These are phyloP conservation scores for Leccinum ochraceum DNA, from an alignment of 768 basidiomycete species.

Conservation along the genomic window DNA sequence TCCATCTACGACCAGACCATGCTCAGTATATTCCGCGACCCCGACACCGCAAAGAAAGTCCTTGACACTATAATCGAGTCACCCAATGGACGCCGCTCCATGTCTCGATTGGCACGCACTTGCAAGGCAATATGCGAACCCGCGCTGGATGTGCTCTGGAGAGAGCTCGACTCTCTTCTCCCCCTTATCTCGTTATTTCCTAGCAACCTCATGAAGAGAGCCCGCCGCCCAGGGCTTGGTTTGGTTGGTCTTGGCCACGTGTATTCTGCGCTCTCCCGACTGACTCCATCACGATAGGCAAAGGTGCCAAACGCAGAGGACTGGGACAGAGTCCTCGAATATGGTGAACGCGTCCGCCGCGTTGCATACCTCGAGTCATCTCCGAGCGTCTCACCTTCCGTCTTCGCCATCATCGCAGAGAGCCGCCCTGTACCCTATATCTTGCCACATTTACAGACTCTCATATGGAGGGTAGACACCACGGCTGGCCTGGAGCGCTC, in stretches of 20 bases:
- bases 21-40: constrained; percentile 61
- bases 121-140: too few relatives aligned
- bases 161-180: constrained; percentile 71
- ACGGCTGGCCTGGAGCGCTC: constrained; percentile 64
- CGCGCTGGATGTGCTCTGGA: too few relatives aligned
- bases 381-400: constrained; percentile 60
- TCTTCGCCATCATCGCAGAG: constrained; percentile 69
- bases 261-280: constrained; percentile 8
- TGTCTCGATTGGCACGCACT: constrained; percentile 75
- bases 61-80: constrained; percentile 54
- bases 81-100: constrained; percentile 63
- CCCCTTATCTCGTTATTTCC: constrained; percentile 77
- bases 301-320: constrained; percentile 65
- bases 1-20: constrained; percentile 53
- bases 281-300: constrained; percentile 39
- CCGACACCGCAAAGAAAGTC: constrained; percentile 54
- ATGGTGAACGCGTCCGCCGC: constrained; percentile 67
- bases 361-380: constrained; percentile 69
- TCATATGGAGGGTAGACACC: constrained; percentile 74
- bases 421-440: constrained; percentile 62
- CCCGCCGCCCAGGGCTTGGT: constrained; percentile 72
- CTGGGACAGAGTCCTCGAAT: constrained; percentile 66
- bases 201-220: constrained; percentile 62
- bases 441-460: constrained; percentile 65
- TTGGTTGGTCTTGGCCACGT: constrained; percentile 50